phyloP scores from a whole-genome alignment of 352 stramenopile species.

The Thalassiosira mediterranea region DNA sequence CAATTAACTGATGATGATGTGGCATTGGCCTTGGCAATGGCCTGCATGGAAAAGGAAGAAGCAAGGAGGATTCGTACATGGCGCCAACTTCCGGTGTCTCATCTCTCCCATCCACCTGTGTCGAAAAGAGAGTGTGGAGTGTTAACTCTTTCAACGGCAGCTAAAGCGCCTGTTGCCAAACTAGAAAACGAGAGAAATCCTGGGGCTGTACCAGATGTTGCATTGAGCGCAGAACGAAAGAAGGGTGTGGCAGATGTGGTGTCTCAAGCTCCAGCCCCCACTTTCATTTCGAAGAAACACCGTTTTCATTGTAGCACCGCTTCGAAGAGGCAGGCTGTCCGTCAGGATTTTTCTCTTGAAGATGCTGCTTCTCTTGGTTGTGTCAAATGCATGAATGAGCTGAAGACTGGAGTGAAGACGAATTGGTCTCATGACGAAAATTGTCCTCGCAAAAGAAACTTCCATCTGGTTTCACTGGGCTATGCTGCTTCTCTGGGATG shows the following conservation, averaged over 20 bases:
- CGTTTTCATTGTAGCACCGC: not conserved
- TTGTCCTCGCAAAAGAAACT: slow-evolving; percentile 9
- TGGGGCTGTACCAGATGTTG: no score
- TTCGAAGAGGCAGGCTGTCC: not conserved
- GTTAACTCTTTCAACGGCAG: not conserved
- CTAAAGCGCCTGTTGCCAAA: no score
- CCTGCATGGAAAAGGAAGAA: slow-evolving; percentile 47
- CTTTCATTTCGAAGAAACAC: not conserved
- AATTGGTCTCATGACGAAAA: not conserved
- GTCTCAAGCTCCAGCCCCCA: no score
- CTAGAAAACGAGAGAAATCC: no score
- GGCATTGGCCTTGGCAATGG: slow-evolving; percentile 30
- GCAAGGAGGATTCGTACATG: slow-evolving; percentile 28
- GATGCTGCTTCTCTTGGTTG: not conserved
- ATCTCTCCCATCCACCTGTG: slow-evolving; percentile 3
- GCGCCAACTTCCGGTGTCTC: slow-evolving; percentile 15
- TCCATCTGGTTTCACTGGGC: slow-evolving; percentile 4
- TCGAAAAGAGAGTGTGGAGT: slow-evolving; percentile 6
- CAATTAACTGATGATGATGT: slow-evolving; percentile 42
- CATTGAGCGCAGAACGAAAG: no score
- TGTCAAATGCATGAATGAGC: not conserved
- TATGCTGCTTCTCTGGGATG: slow-evolving; percentile 4
- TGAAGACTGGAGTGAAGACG: slow-evolving; percentile 1
- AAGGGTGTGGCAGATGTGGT: no score
- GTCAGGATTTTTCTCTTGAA: not conserved